Evolutionary conservation across 2,329 filamentous ascomycete species (phyloP), one percentile per base, ranked within the genome.

Genomic region (Talaromyces sp.): DNA sequence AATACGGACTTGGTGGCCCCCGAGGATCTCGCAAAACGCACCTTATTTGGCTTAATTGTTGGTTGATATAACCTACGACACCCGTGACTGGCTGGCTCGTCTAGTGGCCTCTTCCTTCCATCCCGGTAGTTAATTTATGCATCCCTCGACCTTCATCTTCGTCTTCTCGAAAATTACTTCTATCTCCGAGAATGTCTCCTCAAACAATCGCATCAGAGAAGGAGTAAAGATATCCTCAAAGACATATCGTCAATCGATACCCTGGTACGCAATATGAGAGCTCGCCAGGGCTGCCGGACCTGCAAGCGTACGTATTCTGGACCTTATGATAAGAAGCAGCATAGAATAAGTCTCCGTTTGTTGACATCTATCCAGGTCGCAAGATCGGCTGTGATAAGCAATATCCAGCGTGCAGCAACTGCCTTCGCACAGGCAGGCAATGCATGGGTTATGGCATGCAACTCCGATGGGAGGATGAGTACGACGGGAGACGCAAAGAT

Each of bases 371-470:
- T 15, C 19, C n/a, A 63, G 62, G 52, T 7, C 41, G 62, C 43
- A 63, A 63, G 43, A 59, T 63, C 9, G 62, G 62, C 19, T 63
- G 62, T 39, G 62, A 63, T n/a, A 63, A 63, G 22, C 17, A 49
- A 13, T 15, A 50, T 15, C 62, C 62, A 9, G 41, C 27, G 52
- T 63, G 62, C n/a, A 19, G 45, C 1, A 63, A 63, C 9, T 63
- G 62, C 13, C 50, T 33, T 37, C 62, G 62, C 31, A 63, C 52
- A 1, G 52, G 39, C 11, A 58, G 62, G 22, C 27, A 59, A 27
- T 63, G 62, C 17, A 19, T 63, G n/a, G 62, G 62, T 9, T 63
- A 63, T 45, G 52, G 41, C 17, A 22, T 63, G 6, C 52, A 27
- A n/a, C 62, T 63, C 22, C 41, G 56, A 17, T 63, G 62, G 62